phyloP scores from a whole-genome alignment of 805 yeast species.

The Teunomyces panamensis region DNA sequence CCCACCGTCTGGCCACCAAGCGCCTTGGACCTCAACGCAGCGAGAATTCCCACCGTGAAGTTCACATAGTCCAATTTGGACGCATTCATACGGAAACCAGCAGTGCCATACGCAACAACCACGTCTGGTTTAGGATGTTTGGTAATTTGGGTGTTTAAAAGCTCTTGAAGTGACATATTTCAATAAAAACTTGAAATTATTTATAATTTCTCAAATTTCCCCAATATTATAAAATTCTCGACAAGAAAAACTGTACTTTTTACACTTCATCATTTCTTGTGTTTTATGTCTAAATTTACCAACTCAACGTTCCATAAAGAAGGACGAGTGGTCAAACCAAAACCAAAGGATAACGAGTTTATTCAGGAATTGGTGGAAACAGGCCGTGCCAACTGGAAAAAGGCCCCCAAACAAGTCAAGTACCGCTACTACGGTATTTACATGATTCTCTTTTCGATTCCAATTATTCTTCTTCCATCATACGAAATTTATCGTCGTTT shows the following conservation, averaged over 20 bases:
- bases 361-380: constrained; percentile 35
- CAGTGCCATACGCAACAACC: constrained; percentile 82
- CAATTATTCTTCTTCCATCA: constrained; percentile 31
- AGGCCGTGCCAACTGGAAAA: constrained; percentile 43
- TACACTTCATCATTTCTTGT: background rate
- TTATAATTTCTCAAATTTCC: background rate
- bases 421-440: constrained; percentile 36
- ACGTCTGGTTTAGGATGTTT: constrained; percentile 45
- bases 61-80: constrained; percentile 71
- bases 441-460: constrained; percentile 37
- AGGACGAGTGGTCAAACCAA: constrained; percentile 14
- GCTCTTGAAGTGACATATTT: constrained; percentile 8
- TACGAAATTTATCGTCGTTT: constrained; percentile 34
- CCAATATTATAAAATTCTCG: too few relatives aligned
- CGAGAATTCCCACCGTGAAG: constrained; percentile 71
- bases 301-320: constrained; percentile 32
- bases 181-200: background rate
- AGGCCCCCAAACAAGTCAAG: constrained; percentile 38
- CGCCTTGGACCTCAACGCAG: constrained; percentile 75
- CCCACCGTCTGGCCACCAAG: constrained; percentile 73
- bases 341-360: constrained; percentile 26
- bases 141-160: constrained; percentile 1
- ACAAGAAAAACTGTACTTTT: too few relatives aligned
- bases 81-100: constrained; percentile 87
- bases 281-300: constrained; percentile 15